phyloP scores from a whole-genome alignment of 805 yeast species.

The Metschnikowia kunwiensis region DNA sequence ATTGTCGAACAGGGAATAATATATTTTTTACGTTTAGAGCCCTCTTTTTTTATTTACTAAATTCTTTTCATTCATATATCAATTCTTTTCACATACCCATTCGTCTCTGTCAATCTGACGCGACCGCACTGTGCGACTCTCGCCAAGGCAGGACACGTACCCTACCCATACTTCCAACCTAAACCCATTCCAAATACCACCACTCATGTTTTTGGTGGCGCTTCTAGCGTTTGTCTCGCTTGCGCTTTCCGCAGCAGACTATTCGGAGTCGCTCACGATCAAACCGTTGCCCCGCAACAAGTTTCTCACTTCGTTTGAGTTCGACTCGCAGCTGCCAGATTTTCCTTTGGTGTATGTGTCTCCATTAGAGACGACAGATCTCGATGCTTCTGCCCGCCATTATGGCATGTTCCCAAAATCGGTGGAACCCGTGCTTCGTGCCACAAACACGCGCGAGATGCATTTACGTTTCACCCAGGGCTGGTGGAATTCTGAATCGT shows the following conservation, averaged over 20 bases:
- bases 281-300: conserved; percentile 73
- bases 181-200: no score
- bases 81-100: no score
- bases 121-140: background rate
- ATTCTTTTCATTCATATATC: no score
- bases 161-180: no score
- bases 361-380: conserved; percentile 8
- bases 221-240: conserved; percentile 8
- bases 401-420: conserved; percentile 76
- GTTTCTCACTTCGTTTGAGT: conserved; percentile 67
- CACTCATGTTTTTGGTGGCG: conserved; percentile 3
- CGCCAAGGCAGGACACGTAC: background rate
- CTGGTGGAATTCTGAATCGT: conserved; percentile 85
- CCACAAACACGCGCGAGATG: conserved; percentile 66
- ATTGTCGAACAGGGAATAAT: no score
- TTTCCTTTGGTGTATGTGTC: conserved; percentile 22
- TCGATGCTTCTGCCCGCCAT: conserved; percentile 31
- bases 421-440: conserved; percentile 69
- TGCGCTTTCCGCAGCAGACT: conserved; percentile 23
- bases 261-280: conserved; percentile 58
- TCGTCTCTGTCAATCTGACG: no score
- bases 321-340: conserved; percentile 57
- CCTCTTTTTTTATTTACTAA: no score
- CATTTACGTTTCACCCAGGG: conserved; percentile 91
- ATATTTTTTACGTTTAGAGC: no score